Conservation (phyloP, 352 stramenopile genomes). For the Globisporangium mamillatum region DNA sequence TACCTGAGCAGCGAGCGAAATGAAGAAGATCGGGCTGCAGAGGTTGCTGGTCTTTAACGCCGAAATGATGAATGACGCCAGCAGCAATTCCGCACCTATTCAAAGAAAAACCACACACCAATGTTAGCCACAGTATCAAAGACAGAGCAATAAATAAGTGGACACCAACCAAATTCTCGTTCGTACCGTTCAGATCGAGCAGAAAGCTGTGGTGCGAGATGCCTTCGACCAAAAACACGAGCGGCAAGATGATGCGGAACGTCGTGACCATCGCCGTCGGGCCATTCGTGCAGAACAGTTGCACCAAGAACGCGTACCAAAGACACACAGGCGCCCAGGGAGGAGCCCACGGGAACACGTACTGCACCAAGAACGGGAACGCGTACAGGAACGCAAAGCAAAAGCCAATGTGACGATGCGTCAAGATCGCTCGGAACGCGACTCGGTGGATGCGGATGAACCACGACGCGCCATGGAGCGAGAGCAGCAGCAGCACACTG, state of each 20-base stretch:
- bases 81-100: constrained; percentile 71
- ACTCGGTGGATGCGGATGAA: constrained; percentile 80
- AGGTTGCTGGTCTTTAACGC: constrained; percentile 85
- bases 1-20: constrained; percentile 80
- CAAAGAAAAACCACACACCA: neutral
- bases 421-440: constrained; percentile 77
- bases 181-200: constrained; percentile 82
- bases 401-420: constrained; percentile 84
- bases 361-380: constrained; percentile 84
- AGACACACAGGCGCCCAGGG: constrained; percentile 87
- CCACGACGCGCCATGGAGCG: constrained; percentile 65
- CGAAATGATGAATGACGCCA: constrained; percentile 85
- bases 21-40: constrained; percentile 79
- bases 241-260: constrained; percentile 78
- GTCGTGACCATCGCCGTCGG: constrained; percentile 83
- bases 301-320: constrained; percentile 89
- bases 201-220: constrained; percentile 89
- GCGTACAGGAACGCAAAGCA: constrained; percentile 87
- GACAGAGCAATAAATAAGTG: neutral
- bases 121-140: neutral
- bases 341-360: constrained; percentile 86
- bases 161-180: neutral
- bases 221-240: constrained; percentile 85
- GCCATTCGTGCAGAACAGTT: constrained; percentile 84
- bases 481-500: constrained; percentile 65